A percentile compares a stretch with the other conserved stretches of the same genome.
Conservation (phyloP, 768 basidiomycete species). For the Pleurotus djamor region DNA sequence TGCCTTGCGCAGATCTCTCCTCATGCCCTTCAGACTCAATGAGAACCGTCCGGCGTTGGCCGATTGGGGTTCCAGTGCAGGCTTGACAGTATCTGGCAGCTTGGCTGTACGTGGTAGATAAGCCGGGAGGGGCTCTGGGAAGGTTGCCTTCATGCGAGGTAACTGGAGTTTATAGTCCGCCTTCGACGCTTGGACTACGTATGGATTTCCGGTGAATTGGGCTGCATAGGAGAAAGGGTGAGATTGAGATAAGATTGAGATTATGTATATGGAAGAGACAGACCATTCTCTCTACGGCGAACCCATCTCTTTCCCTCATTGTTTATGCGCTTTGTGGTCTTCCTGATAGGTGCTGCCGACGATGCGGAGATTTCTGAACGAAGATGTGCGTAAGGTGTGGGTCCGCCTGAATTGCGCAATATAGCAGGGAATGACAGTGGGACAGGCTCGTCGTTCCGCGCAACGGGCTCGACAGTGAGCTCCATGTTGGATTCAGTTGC, state of each 20-base stretch:
- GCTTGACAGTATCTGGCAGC: slow-evolving; percentile 42
- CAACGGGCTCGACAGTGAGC: background rate
- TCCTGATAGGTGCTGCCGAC: slow-evolving; percentile 27
- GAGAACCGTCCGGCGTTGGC: slow-evolving; percentile 77
- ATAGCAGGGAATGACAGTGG: slow-evolving; percentile 74
- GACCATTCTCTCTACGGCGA: slow-evolving; percentile 77
- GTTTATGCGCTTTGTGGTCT: slow-evolving; percentile 44
- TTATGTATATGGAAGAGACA: slow-evolving; percentile 9
- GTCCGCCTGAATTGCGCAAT: slow-evolving; percentile 56
- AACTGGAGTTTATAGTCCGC: slow-evolving; percentile 48
- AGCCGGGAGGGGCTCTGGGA: slow-evolving; percentile 72
- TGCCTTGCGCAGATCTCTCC: slow-evolving; percentile 59
- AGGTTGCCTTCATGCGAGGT: slow-evolving; percentile 52
- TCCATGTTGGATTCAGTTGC: background rate
- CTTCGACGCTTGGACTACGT: slow-evolving; percentile 62
- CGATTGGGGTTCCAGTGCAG: slow-evolving; percentile 44
- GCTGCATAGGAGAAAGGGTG: slow-evolving; percentile 36
- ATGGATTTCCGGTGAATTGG: slow-evolving; percentile 68
- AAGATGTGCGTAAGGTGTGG: slow-evolving; percentile 54
- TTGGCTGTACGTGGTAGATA: slow-evolving; percentile 63
- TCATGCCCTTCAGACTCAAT: slow-evolving; percentile 72
- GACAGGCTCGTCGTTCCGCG: slow-evolving; percentile 23
- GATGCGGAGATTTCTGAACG: slow-evolving; percentile 18
- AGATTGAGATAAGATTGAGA: background rate
- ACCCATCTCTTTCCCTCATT: slow-evolving; percentile 80